phyloP scores from a whole-genome alignment of 768 basidiomycete genomes.

The Hysterangium stoloniferum region DNA sequence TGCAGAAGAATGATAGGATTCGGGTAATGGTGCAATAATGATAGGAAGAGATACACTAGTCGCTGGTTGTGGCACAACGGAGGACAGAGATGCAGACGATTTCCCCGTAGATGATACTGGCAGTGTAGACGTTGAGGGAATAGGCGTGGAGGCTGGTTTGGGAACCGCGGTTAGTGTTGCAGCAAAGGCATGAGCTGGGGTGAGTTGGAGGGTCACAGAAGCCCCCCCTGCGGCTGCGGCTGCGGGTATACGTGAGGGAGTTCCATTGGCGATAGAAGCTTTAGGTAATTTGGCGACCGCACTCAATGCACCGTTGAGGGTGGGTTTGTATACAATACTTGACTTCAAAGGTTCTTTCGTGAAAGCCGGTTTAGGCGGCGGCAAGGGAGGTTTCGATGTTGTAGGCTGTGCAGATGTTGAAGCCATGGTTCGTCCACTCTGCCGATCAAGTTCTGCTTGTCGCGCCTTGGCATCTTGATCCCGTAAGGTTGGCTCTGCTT shows the following conservation, averaged over 20 bases:
- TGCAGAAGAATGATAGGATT: slow-evolving; percentile 21
- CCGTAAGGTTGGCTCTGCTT: slow-evolving; percentile 56
- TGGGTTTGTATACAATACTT: not conserved
- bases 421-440: not conserved
- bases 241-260: slow-evolving; percentile 11
- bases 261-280: not conserved
- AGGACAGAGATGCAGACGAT: not conserved
- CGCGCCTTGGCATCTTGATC: slow-evolving; percentile 56
- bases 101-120: not conserved
- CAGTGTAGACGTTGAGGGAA: not conserved
- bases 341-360: slow-evolving; percentile 3
- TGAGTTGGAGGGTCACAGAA: slow-evolving; percentile 6
- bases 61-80: not conserved
- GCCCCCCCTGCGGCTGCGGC: slow-evolving; percentile 11
- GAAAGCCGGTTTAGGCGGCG: not conserved
- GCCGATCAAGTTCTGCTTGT: slow-evolving; percentile 14
- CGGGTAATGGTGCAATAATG: slow-evolving; percentile 10
- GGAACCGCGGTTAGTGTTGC: slow-evolving; percentile 13
- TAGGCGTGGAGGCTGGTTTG: slow-evolving; percentile 10
- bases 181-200: slow-evolving; percentile 12
- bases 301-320: no score
- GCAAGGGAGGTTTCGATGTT: not conserved
- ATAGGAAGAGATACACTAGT: slow-evolving; percentile 4
- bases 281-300: not conserved
- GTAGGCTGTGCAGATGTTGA: not conserved